Evolutionary conservation across 805 yeast genomes (phyloP).

Genomic region (Ogataea methylovora): DNA sequence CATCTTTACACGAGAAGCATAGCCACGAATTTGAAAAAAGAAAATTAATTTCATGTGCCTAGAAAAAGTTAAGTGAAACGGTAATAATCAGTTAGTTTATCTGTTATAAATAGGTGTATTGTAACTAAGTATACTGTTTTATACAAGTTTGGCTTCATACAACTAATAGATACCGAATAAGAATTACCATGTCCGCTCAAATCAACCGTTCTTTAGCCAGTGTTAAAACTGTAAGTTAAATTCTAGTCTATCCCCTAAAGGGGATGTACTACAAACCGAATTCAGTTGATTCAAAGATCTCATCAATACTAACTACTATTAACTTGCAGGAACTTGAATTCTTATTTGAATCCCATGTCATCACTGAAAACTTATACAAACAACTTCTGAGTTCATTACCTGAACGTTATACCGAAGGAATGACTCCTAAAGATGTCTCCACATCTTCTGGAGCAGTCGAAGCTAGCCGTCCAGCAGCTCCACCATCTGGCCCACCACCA

Average conservation of each 20-base stretch:
- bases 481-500: constrained; percentile 5
- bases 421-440: constrained; percentile 36
- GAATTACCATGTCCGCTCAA: constrained; percentile 40
- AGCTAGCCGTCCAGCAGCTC: constrained; percentile 3
- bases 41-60: too few species aligned
- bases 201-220: constrained; percentile 76
- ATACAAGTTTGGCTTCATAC: too few species aligned
- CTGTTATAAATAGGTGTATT: too few species aligned
- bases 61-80: too few species aligned
- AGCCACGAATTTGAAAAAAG: too few species aligned
- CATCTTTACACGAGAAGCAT: too few species aligned
- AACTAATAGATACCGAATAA: too few species aligned
- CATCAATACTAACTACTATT: constrained; percentile 1
- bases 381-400: constrained; percentile 51
- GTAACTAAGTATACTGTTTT: too few species aligned
- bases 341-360: constrained; percentile 65
- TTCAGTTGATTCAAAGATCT: background rate
- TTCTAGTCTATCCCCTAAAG: too few species aligned
- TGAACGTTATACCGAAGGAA: constrained; percentile 42
- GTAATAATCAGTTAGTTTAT: too few species aligned
- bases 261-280: too few species aligned
- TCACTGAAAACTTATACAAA: constrained; percentile 46
- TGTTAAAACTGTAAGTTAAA: constrained; percentile 46
- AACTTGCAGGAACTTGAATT: constrained; percentile 60
- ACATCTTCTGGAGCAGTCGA: constrained; percentile 10